phyloP scores from a whole-genome alignment of 352 stramenopile genomes.

The Elongisporangium undulatum region DNA sequence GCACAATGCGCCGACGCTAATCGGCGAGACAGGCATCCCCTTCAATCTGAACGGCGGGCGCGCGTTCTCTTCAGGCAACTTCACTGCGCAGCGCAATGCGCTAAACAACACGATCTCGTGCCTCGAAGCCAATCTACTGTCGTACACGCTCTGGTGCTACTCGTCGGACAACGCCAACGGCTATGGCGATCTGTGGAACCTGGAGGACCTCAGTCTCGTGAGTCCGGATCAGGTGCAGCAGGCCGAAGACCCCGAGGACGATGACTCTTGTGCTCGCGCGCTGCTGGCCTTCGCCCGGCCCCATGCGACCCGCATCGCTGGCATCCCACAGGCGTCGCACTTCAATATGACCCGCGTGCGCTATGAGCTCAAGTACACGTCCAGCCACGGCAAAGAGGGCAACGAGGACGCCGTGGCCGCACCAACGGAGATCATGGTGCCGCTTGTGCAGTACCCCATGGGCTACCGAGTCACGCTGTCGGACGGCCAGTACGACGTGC shows the following conservation, averaged over 20 bases:
- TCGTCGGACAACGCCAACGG: constrained; percentile 70
- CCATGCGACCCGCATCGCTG: constrained; percentile 15
- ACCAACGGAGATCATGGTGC: constrained; percentile 66
- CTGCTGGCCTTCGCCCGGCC: constrained; percentile 20
- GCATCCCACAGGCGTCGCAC: constrained; percentile 13
- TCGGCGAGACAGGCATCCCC: constrained; percentile 69
- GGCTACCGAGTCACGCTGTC: constrained; percentile 55
- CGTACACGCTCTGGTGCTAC: constrained; percentile 91
- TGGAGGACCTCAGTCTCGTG: constrained; percentile 83
- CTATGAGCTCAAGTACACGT: constrained; percentile 35
- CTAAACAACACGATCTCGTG: constrained; percentile 71
- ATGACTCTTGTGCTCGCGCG: constrained; percentile 17
- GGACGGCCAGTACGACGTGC: constrained; percentile 45
- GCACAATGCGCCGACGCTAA: constrained; percentile 53
- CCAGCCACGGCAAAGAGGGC: constrained; percentile 20
- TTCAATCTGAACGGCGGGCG: constrained; percentile 58
- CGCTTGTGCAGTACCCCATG: constrained; percentile 64
- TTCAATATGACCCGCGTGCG: constrained; percentile 12
- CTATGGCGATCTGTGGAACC: constrained; percentile 84
- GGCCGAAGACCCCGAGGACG: constrained; percentile 2
- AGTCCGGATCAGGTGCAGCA: constrained; percentile 20
- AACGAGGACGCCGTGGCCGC: constrained; percentile 11
- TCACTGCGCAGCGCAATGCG: constrained; percentile 44
- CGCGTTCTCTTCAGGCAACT: constrained; percentile 46
- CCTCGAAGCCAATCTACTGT: constrained; percentile 70